Conservation (phyloP, 2,329 filamentous ascomycete genomes). For the Aureobasidium uvarum region DNA sequence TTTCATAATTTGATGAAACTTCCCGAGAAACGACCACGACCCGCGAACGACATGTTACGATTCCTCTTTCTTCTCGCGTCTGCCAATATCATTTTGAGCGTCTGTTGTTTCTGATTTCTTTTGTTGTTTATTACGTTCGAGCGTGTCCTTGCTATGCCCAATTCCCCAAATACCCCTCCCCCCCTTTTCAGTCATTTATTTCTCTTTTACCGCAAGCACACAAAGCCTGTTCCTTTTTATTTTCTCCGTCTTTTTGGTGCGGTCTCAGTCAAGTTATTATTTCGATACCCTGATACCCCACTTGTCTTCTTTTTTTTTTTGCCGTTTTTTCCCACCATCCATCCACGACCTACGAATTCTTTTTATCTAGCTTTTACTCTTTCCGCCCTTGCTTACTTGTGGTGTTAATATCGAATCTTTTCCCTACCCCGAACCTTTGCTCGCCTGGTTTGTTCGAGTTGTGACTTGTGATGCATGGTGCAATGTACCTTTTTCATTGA, state of each 20-base stretch:
- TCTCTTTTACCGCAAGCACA: conserved; percentile 1
- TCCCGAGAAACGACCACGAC: conserved; percentile 9
- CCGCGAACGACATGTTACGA: background rate
- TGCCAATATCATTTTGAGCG: background rate
- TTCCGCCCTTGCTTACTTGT: background rate
- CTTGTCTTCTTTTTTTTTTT: background rate
- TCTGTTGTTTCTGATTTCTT: background rate
- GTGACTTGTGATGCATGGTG: no score
- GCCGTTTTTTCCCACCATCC: background rate
- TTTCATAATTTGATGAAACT: conserved; percentile 16
- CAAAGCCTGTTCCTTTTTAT: background rate
- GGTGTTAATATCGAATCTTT: conserved; percentile 6
- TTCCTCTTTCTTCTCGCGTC: background rate
- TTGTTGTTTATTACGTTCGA: background rate
- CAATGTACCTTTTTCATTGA: no score
- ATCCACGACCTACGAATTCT: background rate
- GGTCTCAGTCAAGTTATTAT: conserved; percentile 18
- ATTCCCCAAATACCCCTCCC: conserved; percentile 6
- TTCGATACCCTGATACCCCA: conserved; percentile 24
- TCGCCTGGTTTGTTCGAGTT: no score
- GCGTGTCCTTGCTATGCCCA: background rate
- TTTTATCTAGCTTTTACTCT: background rate
- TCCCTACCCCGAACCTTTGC: background rate
- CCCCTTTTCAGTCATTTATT: background rate
- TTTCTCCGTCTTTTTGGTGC: background rate